A percentile compares a stretch with the other conserved stretches of the same genome.
Conservation (phyloP, 495 filamentous ascomycete genomes). For the Podospora anserina region DNA sequence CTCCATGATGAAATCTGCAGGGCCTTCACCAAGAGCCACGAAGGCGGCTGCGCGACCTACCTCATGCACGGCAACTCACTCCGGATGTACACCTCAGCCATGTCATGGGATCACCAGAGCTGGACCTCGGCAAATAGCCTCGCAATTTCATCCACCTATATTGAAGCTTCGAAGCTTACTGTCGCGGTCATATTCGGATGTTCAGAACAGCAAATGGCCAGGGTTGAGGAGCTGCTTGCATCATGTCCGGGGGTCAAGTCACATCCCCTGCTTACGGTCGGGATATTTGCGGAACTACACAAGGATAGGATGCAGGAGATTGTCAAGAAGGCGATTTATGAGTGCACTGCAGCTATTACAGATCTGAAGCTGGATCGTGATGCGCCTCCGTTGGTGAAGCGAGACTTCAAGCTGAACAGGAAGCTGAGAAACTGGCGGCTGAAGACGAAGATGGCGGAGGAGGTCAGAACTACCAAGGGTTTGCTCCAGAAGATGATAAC, state of each 20-base stretch:
- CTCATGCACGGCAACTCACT: not conserved
- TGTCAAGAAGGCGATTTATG: not conserved
- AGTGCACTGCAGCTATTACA: not conserved
- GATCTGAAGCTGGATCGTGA: not conserved
- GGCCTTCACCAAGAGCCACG: not conserved
- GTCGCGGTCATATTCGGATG: not conserved
- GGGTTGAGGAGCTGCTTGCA: not conserved
- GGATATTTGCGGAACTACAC: conserved; percentile 23
- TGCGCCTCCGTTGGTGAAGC: not conserved
- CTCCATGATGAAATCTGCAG: not conserved
- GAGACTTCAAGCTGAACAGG: not conserved
- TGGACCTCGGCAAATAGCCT: not conserved
- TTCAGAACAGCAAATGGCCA: not conserved
- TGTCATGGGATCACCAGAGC: not conserved
- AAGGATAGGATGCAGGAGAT: conserved; percentile 11
- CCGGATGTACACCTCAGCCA: not conserved
- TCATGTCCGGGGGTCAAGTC: conserved; percentile 14
- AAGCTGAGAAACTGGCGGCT: not conserved
- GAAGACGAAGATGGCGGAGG: conserved; percentile 3
- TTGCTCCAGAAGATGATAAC: conserved; percentile 12
- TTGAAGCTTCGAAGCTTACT: not conserved
- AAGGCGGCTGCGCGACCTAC: not conserved
- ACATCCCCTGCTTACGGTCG: conserved; percentile 18
- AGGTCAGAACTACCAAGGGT: conserved; percentile 4
- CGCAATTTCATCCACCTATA: not conserved